Evolutionary conservation across 1,284 basidiomycete species (phyloP), one percentile per base, ranked within the genome.

Genomic region (Austropuccinia psidii): DNA sequence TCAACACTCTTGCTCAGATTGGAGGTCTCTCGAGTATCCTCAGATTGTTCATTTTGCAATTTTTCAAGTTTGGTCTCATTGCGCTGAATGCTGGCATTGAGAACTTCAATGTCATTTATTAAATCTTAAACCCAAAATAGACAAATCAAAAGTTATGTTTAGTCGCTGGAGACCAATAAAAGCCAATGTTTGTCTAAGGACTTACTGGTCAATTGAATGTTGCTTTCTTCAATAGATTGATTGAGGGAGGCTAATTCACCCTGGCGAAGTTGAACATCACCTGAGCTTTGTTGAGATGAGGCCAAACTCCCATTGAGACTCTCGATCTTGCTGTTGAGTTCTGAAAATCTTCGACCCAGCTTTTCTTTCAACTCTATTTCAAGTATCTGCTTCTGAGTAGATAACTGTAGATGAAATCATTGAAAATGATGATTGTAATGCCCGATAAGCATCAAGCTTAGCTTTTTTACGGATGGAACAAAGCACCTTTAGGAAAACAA

Each of bases 331-430:
- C 83, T 81, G 49, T 87, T 86, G 2, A 97, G 79, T 78, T 94
- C 92, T 69, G 92, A 88, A 47, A 87, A 84, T 17, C 89, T 85
- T 3, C 93, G 86, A 21, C 87, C 85, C 19, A 98, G 84, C 76
- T 88, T 89, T 79, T 98, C 95, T 76, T 90, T 91, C 39, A 98
- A 84, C 80, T 98, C 95, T 66, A 98, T 94, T 80, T 97, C 91
- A 27, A 97, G 83, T 15, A 88, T 82, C 78, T 88, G 90, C 81
- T 91, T 92, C 76, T 85, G 85, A 27, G 87, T 86, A 45, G 89
- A 88, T 70, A 94, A 82, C 91, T 96, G 76, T 5, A 17, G 74
- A 45, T 61, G 57, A 60, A 50, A 50, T 52, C 39, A 15, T 13
- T 50, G 13, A 6, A 27, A 13, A 29, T 45, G 57, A 47, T 61